Conservation (phyloP, 2,329 filamentous ascomycete genomes). For the Tolypocladium ophioglossoides region DNA sequence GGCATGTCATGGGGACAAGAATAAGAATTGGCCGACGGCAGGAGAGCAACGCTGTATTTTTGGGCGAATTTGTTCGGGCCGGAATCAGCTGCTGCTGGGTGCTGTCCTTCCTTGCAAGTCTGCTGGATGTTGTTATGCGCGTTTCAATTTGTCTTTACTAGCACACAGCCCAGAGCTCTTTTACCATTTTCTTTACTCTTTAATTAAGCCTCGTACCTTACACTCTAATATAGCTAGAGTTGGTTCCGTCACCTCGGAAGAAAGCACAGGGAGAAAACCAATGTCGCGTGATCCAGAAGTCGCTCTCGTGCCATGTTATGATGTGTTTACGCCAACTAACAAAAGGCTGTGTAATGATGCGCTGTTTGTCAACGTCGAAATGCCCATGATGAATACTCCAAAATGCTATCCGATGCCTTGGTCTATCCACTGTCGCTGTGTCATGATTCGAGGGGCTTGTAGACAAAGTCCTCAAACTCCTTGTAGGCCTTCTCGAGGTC, state of each 20-base stretch:
- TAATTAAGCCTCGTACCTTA: conserved; percentile 25
- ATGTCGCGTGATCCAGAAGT: not conserved
- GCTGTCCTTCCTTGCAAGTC: conserved; percentile 1
- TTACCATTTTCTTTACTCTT: conserved; percentile 26
- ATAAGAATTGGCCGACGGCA: not conserved
- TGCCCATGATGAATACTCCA: not conserved
- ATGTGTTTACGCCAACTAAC: not conserved
- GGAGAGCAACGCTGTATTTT: not conserved
- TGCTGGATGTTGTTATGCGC: conserved; percentile 13
- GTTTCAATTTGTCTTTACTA: conserved; percentile 25
- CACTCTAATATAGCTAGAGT: conserved; percentile 17
- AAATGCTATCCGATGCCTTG: not conserved
- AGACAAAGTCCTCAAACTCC: conserved; percentile 41
- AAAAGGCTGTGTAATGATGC: not conserved
- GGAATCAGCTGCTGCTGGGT: not conserved
- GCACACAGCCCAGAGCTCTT: conserved; percentile 23
- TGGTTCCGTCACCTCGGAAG: conserved; percentile 14
- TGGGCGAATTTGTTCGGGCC: not conserved
- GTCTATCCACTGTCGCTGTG: not conserved
- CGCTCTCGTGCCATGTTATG: not conserved
- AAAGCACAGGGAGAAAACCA: not conserved
- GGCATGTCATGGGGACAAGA: not conserved
- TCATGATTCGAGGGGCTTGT: conserved; percentile 17
- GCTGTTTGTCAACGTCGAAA: no score
- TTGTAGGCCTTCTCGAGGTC: conserved; percentile 40